These are phyloP conservation scores for Lachnellula cervina DNA, from an alignment of 2,329 filamentous ascomycete species.

Conservation along the genomic window DNA sequence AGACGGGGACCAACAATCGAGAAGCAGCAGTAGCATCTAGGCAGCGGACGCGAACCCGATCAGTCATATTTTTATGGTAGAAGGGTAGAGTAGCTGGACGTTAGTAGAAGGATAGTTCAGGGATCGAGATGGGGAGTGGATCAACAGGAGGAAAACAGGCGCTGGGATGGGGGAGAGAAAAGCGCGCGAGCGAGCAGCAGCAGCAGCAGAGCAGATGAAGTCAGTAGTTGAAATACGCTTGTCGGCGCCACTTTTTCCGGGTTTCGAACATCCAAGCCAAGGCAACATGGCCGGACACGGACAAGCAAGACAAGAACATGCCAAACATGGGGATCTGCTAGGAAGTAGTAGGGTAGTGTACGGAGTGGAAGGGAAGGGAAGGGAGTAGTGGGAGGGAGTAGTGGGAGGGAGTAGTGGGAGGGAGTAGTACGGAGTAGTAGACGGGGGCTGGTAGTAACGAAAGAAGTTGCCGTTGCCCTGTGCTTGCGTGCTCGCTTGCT, in stretches of 20 bases:
- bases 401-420: too few relatives aligned
- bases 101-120: constrained; percentile 18
- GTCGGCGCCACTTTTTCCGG: constrained; percentile 9
- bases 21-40: constrained; percentile 4
- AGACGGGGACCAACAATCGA: constrained; percentile 17
- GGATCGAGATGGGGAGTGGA: constrained; percentile 25
- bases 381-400: too few relatives aligned
- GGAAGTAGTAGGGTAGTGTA: too few relatives aligned
- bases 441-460: too few relatives aligned
- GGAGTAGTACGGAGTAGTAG: too few relatives aligned
- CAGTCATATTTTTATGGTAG: constrained; percentile 24
- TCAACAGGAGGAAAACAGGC: constrained; percentile 15
- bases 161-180: constrained; percentile 9
- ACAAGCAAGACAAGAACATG: neutral
- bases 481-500: too few relatives aligned
- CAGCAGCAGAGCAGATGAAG: constrained; percentile 12
- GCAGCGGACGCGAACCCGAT: constrained; percentile 25
- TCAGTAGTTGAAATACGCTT: constrained; percentile 6
- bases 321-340: neutral
- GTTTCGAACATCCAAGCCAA: neutral
- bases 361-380: neutral
- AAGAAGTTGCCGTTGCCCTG: neutral
- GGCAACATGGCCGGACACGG: neutral
- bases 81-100: constrained; percentile 17
- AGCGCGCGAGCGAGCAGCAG: constrained; percentile 9